Base-by-base conservation (phyloP, 305 asterid genomes). In the Fraxinus baroniana region DNA sequence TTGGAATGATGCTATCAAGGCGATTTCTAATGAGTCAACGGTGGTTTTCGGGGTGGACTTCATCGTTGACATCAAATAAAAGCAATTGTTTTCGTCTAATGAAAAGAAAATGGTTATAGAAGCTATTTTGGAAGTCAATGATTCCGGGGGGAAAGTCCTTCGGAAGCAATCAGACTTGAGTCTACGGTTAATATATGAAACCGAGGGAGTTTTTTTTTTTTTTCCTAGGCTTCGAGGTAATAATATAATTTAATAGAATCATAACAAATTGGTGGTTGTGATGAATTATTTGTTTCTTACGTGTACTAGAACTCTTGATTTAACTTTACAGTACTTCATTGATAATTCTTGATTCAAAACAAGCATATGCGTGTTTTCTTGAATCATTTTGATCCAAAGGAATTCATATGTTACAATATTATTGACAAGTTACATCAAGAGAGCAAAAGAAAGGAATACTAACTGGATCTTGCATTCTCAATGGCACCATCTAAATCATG, bases 401-500 rank as follows among this genome's bases (percentile, higher is more conserved):
- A 64, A 26, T 66, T 66, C 33, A 66, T 66, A 66, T 66, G 74
- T 66, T 66, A 30, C 74, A 78, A 78, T 28, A 83, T 78, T 83
- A 80, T 83, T 28, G 62, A 81, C 84, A 77, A 79, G 76, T 74
- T 49, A 24, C 76, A 70, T 70, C 41, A 13, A 15, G 74, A 30
- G 24, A 60, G 26, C 35, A 36, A 32, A 79, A 79, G n/a, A 20
- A 35, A 72, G 71, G 28, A 64, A 33, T 57, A 79, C 85, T 86
- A 90, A 85, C 82, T 82, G 84, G 89, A 84, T 82, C 94, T 90
- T 18, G 82, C 94, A 36, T 46, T 80, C 70, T 93, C 97, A 37
- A 95, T 92, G 24, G 98, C 98, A 37, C 60, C 86, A 64, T 90
- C 91, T 87, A 95, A 84, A 79, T 91, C 92, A 3, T 95, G 97